Evolutionary conservation across 805 yeast species (phyloP).

Genomic region (Candida glaebosa): DNA sequence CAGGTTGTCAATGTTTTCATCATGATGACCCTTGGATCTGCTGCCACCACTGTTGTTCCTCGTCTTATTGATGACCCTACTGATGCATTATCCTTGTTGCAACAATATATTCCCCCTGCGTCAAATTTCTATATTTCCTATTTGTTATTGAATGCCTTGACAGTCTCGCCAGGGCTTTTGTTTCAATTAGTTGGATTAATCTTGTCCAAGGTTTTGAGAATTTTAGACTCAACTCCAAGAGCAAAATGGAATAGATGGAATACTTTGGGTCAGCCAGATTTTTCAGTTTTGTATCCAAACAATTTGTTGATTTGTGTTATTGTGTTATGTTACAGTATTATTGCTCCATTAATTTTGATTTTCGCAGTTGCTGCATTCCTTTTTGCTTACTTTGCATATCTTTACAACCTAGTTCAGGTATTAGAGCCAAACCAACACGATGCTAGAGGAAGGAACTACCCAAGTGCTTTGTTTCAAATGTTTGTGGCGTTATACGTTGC

Average conservation of each 20-base stretch:
- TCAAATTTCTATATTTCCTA: slow-evolving; percentile 87
- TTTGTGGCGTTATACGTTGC: slow-evolving; percentile 71
- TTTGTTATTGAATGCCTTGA: slow-evolving; percentile 76
- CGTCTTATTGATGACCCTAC: slow-evolving; percentile 63
- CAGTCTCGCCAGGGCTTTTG: slow-evolving; percentile 71
- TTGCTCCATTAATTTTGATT: slow-evolving; percentile 68
- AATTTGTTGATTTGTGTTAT: slow-evolving; percentile 74
- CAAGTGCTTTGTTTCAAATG: slow-evolving; percentile 66
- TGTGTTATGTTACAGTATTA: slow-evolving; percentile 70
- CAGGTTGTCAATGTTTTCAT: slow-evolving; percentile 87
- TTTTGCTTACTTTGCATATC: slow-evolving; percentile 57
- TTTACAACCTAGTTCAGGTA: slow-evolving; percentile 65
- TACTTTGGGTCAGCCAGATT: slow-evolving; percentile 61
- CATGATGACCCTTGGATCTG: slow-evolving; percentile 78
- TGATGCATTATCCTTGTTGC: slow-evolving; percentile 69
- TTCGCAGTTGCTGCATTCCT: slow-evolving; percentile 60
- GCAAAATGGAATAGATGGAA: slow-evolving; percentile 81
- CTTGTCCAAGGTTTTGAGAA: slow-evolving; percentile 59
- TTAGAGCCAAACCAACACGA: slow-evolving; percentile 53
- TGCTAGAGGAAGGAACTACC: slow-evolving; percentile 70
- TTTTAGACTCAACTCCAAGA: slow-evolving; percentile 87
- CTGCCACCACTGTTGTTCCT: slow-evolving; percentile 78
- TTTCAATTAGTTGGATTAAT: slow-evolving; percentile 73
- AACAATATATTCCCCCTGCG: slow-evolving; percentile 79
- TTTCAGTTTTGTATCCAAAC: slow-evolving; percentile 81